A percentile compares a stretch with the other conserved stretches of the same genome.
These are phyloP conservation scores for Suillus subaureus DNA, from an alignment of 768 basidiomycete species.

Conservation along the genomic window DNA sequence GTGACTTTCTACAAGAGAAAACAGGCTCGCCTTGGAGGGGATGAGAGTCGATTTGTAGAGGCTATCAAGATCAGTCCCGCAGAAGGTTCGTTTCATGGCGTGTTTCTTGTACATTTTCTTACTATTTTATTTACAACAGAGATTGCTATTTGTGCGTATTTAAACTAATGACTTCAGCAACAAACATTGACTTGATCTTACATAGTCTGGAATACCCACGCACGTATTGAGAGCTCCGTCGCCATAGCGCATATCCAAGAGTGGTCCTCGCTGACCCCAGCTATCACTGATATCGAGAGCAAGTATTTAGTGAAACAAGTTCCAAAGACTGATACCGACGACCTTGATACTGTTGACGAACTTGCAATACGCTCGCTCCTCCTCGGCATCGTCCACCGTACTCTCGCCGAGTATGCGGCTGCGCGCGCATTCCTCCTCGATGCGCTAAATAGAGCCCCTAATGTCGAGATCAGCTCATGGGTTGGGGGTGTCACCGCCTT, in stretches of 20 bases:
- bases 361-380: conserved; percentile 68
- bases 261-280: conserved; percentile 52
- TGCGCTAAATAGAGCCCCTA: conserved; percentile 44
- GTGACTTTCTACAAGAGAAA: conserved; percentile 79
- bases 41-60: conserved; percentile 51
- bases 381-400: conserved; percentile 67
- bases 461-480: conserved; percentile 63
- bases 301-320: conserved; percentile 24
- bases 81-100: conserved; percentile 53
- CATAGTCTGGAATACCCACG: conserved; percentile 79
- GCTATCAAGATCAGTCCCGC: conserved; percentile 67
- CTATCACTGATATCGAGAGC: conserved; percentile 33
- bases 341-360: conserved; percentile 73
- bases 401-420: conserved; percentile 45
- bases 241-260: conserved; percentile 64
- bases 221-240: conserved; percentile 54
- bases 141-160: conserved; percentile 64
- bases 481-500: conserved; percentile 66
- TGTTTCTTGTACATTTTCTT: conserved; percentile 5
- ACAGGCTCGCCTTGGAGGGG: conserved; percentile 55
- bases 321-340: conserved; percentile 18
- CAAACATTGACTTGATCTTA: conserved; percentile 13
- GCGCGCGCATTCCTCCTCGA: conserved; percentile 55
- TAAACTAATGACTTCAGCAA: not conserved
- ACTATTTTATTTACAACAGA: conserved; percentile 42